phyloP scores from a whole-genome alignment of 73 alveolate species.

The Paramecium biaurelia region DNA sequence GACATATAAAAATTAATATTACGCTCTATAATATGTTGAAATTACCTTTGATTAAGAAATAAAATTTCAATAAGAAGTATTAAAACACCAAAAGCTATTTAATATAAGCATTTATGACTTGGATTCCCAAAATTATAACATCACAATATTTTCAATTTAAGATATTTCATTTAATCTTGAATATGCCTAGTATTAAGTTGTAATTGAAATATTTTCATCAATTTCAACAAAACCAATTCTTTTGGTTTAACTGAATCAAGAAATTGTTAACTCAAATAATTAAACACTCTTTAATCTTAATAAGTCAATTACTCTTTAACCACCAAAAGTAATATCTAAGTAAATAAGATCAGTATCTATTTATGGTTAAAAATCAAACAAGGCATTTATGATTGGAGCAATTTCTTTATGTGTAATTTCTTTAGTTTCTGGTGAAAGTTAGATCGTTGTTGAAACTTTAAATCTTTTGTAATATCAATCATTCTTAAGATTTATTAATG shows the following conservation, averaged over 20 bases:
- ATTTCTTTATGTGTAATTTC: neutral
- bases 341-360: neutral
- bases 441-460: neutral
- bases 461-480: neutral
- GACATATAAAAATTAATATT: neutral
- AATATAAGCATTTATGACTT: neutral
- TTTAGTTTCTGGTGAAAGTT: neutral
- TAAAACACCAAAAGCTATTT: neutral
- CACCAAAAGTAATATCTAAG: neutral
- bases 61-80: neutral
- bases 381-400: neutral
- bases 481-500: neutral
- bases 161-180: neutral
- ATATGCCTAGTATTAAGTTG: neutral
- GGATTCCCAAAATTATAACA: neutral
- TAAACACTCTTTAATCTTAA: neutral
- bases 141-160: neutral
- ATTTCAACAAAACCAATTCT: neutral
- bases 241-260: neutral
- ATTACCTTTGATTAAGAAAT: neutral
- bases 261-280: neutral
- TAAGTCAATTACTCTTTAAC: neutral
- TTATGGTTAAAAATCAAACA: neutral
- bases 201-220: neutral
- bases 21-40: neutral